Evolutionary conservation across 192 early-diverging fungal species (phyloP).

Genomic region (Dissophora globulifera): DNA sequence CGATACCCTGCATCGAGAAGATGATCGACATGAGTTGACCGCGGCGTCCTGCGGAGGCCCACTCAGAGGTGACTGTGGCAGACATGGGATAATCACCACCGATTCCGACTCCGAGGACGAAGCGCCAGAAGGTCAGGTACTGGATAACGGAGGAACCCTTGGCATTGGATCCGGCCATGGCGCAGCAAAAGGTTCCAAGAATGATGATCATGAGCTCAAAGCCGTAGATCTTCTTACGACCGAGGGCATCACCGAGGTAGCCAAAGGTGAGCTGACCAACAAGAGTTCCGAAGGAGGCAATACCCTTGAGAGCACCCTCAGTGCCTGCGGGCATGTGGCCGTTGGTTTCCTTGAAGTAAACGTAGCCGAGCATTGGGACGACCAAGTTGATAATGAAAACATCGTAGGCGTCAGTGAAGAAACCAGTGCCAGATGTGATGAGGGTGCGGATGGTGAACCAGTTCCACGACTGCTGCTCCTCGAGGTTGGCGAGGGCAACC

Average conservation of each 20-base stretch:
- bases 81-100: constrained; percentile 89
- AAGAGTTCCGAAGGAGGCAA: constrained; percentile 89
- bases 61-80: constrained; percentile 93
- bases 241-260: constrained; percentile 86
- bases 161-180: constrained; percentile 77
- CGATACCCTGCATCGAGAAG: constrained; percentile 94
- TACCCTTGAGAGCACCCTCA: constrained; percentile 84
- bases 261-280: constrained; percentile 91
- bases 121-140: constrained; percentile 77
- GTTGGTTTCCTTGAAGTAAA: constrained; percentile 65
- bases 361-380: constrained; percentile 87
- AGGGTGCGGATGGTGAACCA: constrained; percentile 80
- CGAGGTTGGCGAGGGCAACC: constrained; percentile 50
- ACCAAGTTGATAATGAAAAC: constrained; percentile 95
- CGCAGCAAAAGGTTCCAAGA: constrained; percentile 83
- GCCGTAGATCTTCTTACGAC: constrained; percentile 92
- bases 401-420: constrained; percentile 96
- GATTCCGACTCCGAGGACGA: constrained; percentile 81
- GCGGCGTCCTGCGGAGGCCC: constrained; percentile 77
- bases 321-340: constrained; percentile 71
- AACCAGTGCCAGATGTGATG: constrained; percentile 78
- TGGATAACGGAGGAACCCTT: constrained; percentile 70
- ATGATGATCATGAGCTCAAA: constrained; percentile 93
- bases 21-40: constrained; percentile 86
- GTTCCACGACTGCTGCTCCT: constrained; percentile 72